These are phyloP conservation scores for Aegilops tauschii DNA, from an alignment of 176 grass and related monocot genomes.

Conservation along the genomic window DNA sequence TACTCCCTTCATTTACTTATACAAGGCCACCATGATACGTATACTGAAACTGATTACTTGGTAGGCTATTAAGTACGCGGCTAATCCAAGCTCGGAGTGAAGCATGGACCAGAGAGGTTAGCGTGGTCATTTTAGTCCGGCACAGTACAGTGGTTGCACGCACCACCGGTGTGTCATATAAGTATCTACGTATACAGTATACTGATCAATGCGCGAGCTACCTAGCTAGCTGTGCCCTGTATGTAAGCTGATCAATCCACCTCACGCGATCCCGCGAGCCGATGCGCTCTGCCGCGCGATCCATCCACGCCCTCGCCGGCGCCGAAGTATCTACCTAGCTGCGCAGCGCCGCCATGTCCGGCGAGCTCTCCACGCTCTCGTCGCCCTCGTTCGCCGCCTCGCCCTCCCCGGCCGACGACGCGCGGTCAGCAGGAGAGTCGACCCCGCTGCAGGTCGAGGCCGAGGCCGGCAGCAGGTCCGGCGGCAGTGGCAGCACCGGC, in stretches of 20 bases:
- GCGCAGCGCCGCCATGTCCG: constrained; percentile 24
- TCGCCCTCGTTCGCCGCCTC: constrained; percentile 1
- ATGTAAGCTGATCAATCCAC: constrained; percentile 3
- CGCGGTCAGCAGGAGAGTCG: background rate
- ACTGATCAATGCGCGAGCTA: background rate
- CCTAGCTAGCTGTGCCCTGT: background rate
- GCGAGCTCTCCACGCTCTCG: constrained; percentile 4
- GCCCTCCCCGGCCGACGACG: background rate
- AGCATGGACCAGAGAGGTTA: background rate
- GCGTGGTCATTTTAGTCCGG: background rate
- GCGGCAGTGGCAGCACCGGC: fast-evolving
- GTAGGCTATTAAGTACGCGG: too few relatives aligned
- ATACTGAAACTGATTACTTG: too few relatives aligned
- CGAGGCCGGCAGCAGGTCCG: background rate
- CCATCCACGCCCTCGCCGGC: background rate
- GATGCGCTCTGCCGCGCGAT: background rate
- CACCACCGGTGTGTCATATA: background rate
- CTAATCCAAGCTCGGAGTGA: too few relatives aligned
- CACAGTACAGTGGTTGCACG: background rate
- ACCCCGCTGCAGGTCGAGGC: background rate
- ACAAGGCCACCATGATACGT: too few relatives aligned
- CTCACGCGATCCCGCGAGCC: background rate
- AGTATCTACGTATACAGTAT: background rate
- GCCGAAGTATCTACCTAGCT: background rate
- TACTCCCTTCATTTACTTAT: too few relatives aligned